Base-by-base conservation (phyloP, 352 stramenopile species). In the Pythium apleroticum region DNA sequence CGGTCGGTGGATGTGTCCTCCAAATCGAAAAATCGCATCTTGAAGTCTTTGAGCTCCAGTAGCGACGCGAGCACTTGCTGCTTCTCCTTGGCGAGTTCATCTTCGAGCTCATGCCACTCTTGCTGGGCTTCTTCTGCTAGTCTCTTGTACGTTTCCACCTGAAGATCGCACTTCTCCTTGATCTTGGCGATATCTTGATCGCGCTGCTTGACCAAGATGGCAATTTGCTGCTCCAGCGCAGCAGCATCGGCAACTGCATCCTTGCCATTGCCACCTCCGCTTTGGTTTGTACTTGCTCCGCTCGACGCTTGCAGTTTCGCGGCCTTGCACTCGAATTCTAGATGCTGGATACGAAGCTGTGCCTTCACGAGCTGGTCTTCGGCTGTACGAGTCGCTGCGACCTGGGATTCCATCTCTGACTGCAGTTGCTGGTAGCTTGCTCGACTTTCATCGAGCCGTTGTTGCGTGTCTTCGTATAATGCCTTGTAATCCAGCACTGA, bases 1-100 rank as follows among this genome's bases (percentile, higher is more conserved):
- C 83, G 81, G 35, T 86, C 76, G 0, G 79, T 86, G 17, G 74
- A 79, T 30, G 86, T 72, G 25, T 81, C 67, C 31, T 91, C 83
- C 24, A 90, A 68, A 30, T 88, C 66, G 41, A 88, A 90, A 68
- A 74, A 89, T 7, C 80, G 76, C 52, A 86, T 24, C 53, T 91
- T 91, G 59, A 89, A 86, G 37, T 90, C 79, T 62, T 87, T 89
- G n/a, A 91, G 72, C 43, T 91, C 83, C 55, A 81, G 77, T 33
- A 89, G 63, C 10, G 70, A 75, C 22, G 66, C 57, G 4, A 91
- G 63, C 43, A 86, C 77, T 57, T 87, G 74, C 1, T 74, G 76
- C 61, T 88, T 86, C 68, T 90, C 81, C 2, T 60, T 69, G 22
- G 71, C 73, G 1, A 92, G 63, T 54, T 84, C 72, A 20, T 79